Percentiles rank a stretch among this genome's conserved stretches.
These are phyloP conservation scores for Arachnopeziza araneosa DNA, from an alignment of 2,329 filamentous ascomycete genomes.

Conservation along the genomic window DNA sequence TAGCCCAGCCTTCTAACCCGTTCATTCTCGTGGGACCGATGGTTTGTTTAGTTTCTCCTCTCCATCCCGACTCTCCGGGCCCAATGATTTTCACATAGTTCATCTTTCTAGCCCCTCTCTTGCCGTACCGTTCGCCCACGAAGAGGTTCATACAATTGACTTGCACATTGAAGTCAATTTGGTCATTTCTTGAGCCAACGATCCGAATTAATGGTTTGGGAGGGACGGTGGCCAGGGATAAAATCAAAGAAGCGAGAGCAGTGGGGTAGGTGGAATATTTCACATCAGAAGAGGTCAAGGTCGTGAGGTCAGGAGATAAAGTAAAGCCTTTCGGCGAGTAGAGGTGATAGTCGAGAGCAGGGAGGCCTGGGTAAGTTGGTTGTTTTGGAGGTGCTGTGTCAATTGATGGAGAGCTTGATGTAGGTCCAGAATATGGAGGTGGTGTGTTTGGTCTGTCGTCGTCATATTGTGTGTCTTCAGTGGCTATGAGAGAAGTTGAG, in stretches of 20 bases:
- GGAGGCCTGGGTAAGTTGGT: constrained; percentile 19
- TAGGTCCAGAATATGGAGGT: constrained; percentile 25
- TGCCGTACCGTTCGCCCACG: constrained; percentile 39
- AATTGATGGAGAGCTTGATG: constrained; percentile 6
- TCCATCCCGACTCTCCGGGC: constrained; percentile 43
- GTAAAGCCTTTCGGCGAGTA: constrained; percentile 49
- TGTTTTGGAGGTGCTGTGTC: constrained; percentile 6
- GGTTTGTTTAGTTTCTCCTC: constrained; percentile 29
- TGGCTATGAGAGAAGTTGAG: background rate
- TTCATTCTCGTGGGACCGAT: background rate
- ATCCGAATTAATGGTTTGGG: constrained; percentile 50
- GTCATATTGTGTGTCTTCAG: constrained; percentile 7
- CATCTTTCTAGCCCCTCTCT: constrained; percentile 32
- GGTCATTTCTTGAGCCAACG: constrained; percentile 36
- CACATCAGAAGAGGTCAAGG: constrained; percentile 42
- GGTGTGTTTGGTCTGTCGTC: constrained; percentile 20
- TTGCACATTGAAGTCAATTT: constrained; percentile 47
- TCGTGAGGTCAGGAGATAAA: constrained; percentile 43
- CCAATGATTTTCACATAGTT: constrained; percentile 50
- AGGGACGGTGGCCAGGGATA: constrained; percentile 44
- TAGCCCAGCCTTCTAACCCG: constrained; percentile 21
- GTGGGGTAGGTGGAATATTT: constrained; percentile 42
- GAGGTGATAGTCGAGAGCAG: constrained; percentile 24
- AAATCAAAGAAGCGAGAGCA: constrained; percentile 42
- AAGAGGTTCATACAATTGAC: constrained; percentile 51